phyloP scores from a whole-genome alignment of 1,139 yeast genomes.

The Debaryomyces fabryi region DNA sequence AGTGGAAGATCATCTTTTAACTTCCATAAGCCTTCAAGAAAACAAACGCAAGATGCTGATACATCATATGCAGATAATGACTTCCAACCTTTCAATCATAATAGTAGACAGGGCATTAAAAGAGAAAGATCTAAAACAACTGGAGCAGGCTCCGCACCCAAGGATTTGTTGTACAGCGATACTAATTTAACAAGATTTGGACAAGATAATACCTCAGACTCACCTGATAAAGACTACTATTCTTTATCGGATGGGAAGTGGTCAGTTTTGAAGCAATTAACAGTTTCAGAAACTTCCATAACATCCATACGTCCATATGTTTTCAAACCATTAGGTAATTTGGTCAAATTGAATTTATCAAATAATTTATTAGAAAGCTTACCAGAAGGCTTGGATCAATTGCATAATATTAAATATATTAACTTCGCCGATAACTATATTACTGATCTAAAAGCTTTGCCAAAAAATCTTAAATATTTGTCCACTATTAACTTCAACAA shows the following conservation, averaged over 20 bases:
- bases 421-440: conserved; percentile 61
- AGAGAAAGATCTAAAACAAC: conserved; percentile 33
- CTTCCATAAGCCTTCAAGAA: conserved; percentile 20
- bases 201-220: not conserved
- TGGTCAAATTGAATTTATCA: conserved; percentile 61
- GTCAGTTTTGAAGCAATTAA: conserved; percentile 58
- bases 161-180: conserved; percentile 22
- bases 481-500: conserved; percentile 58
- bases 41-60: conserved; percentile 18
- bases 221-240: conserved; percentile 19
- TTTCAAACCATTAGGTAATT: conserved; percentile 51
- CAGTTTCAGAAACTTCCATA: conserved; percentile 59
- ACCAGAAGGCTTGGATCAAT: conserved; percentile 56
- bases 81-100: conserved; percentile 18
- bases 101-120: conserved; percentile 27
- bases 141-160: conserved; percentile 32
- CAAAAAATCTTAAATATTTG: conserved; percentile 43
- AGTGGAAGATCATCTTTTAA: conserved; percentile 45
- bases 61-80: conserved; percentile 16
- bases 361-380: conserved; percentile 51
- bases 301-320: conserved; percentile 45
- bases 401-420: conserved; percentile 52
- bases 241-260: conserved; percentile 49
- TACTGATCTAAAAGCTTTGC: conserved; percentile 41
- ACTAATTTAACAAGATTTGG: conserved; percentile 1